These are phyloP conservation scores for Entophlyctis luteolus DNA, from an alignment of 192 early-diverging fungal species.

Conservation along the genomic window DNA sequence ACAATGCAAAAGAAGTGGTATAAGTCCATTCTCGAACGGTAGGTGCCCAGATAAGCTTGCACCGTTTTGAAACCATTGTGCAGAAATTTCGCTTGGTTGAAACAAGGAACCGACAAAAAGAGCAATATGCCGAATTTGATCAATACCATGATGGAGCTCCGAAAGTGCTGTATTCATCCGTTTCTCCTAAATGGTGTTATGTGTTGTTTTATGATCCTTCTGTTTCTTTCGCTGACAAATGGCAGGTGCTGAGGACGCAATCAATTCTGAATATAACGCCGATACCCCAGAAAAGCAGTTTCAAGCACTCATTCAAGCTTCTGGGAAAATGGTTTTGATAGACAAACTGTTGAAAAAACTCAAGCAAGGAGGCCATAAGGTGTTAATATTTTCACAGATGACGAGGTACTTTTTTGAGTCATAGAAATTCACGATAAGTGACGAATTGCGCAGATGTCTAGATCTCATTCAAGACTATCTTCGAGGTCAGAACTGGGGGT, in stretches of 20 bases:
- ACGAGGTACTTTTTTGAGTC: slow-evolving; percentile 41
- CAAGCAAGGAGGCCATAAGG: slow-evolving; percentile 73
- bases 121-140: slow-evolving; percentile 69
- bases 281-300: slow-evolving; percentile 60
- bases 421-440: neutral
- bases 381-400: slow-evolving; percentile 86
- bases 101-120: slow-evolving; percentile 63
- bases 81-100: slow-evolving; percentile 73
- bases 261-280: slow-evolving; percentile 61
- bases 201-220: neutral
- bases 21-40: slow-evolving; percentile 72
- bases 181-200: slow-evolving; percentile 61
- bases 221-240: neutral
- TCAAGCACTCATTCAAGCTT: slow-evolving; percentile 67
- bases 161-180: slow-evolving; percentile 87
- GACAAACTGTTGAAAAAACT: slow-evolving; percentile 77
- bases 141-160: slow-evolving; percentile 85
- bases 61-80: neutral
- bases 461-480: slow-evolving; percentile 82
- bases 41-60: neutral
- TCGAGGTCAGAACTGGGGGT: slow-evolving; percentile 62
- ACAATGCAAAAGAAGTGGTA: slow-evolving; percentile 82
- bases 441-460: slow-evolving; percentile 44
- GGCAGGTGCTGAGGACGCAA: slow-evolving; percentile 72
- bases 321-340: slow-evolving; percentile 79